phyloP scores from a whole-genome alignment of 495 filamentous ascomycete species.

The Cenococcum geophilum region DNA sequence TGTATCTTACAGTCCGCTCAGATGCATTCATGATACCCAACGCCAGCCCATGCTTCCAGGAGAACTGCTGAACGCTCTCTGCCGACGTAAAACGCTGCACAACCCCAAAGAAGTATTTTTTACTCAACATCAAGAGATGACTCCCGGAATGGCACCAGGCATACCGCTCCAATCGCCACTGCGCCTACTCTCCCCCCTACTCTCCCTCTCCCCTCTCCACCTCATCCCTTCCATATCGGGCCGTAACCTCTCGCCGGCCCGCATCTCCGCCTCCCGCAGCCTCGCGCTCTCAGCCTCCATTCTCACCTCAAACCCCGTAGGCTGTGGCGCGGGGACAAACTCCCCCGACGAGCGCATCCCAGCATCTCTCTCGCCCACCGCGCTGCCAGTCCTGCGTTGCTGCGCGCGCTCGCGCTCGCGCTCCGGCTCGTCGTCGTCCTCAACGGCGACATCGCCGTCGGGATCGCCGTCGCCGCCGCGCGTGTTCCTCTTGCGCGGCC shows the following conservation, averaged over 20 bases:
- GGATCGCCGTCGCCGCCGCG: slow-evolving; percentile 48
- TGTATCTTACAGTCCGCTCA: too few species aligned
- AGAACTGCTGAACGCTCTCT: too few species aligned
- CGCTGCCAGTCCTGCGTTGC: not conserved
- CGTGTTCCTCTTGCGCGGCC: slow-evolving; percentile 84
- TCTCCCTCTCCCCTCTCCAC: slow-evolving; percentile 14
- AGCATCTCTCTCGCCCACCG: not conserved
- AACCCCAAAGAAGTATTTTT: too few species aligned
- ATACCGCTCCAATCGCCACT: slow-evolving; percentile 25
- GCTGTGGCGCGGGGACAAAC: slow-evolving; percentile 3
- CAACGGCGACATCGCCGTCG: slow-evolving; percentile 9
- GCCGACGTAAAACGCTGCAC: not conserved
- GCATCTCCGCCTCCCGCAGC: slow-evolving; percentile 27
- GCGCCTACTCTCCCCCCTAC: slow-evolving; percentile 27
- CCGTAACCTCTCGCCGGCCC: slow-evolving; percentile 11
- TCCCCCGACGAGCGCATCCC: not conserved
- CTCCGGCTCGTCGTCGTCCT: too few species aligned
- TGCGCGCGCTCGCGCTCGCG: slow-evolving; percentile 6
- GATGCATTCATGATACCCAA: too few species aligned
- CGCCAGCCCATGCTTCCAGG: too few species aligned
- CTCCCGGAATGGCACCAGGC: slow-evolving; percentile 26
- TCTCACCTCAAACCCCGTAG: slow-evolving; percentile 17
- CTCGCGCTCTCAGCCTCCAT: slow-evolving; percentile 28
- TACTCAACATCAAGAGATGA: too few species aligned
- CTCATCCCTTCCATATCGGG: slow-evolving; percentile 12